A percentile compares a stretch with the other conserved stretches of the same genome.
phyloP scores from a whole-genome alignment of 1,284 basidiomycete genomes.

The Trametes sp. region DNA sequence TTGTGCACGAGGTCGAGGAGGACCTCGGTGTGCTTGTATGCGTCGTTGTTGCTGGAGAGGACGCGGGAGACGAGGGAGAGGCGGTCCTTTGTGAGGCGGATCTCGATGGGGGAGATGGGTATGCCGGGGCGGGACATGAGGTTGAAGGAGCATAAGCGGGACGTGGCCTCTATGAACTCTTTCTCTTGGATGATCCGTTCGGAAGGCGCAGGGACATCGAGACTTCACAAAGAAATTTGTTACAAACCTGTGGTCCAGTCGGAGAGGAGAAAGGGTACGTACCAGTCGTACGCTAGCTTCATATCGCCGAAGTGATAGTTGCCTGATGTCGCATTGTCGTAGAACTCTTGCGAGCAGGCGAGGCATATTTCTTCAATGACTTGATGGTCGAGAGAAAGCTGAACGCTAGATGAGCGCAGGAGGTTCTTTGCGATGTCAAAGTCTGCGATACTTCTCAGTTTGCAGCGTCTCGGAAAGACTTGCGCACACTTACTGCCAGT shows the following conservation, averaged over 20 bases:
- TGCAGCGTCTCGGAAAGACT: not conserved
- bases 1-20: constrained; percentile 89
- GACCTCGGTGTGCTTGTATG: constrained; percentile 89
- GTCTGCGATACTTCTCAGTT: constrained; percentile 55
- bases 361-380: constrained; percentile 83
- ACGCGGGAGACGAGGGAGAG: constrained; percentile 85
- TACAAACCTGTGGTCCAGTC: constrained; percentile 8
- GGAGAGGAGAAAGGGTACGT: constrained; percentile 39
- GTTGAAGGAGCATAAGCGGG: constrained; percentile 84
- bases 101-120: constrained; percentile 87
- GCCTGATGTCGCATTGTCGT: constrained; percentile 91
- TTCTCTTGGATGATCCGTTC: constrained; percentile 73
- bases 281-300: constrained; percentile 97
- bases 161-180: constrained; percentile 95
- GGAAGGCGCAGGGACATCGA: constrained; percentile 75
- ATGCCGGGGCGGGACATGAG: constrained; percentile 77
- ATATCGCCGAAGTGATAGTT: constrained; percentile 94
- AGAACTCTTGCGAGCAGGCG: constrained; percentile 84
- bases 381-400: constrained; percentile 57
- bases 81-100: constrained; percentile 87
- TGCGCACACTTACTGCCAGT: constrained; percentile 79
- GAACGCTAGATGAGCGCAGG: constrained; percentile 60
- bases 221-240: constrained; percentile 51
- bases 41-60: constrained; percentile 81
- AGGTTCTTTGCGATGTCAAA: constrained; percentile 80